These are phyloP conservation scores for Sungouiozyma intestinalis DNA, from an alignment of 805 yeast species.

Conservation along the genomic window DNA sequence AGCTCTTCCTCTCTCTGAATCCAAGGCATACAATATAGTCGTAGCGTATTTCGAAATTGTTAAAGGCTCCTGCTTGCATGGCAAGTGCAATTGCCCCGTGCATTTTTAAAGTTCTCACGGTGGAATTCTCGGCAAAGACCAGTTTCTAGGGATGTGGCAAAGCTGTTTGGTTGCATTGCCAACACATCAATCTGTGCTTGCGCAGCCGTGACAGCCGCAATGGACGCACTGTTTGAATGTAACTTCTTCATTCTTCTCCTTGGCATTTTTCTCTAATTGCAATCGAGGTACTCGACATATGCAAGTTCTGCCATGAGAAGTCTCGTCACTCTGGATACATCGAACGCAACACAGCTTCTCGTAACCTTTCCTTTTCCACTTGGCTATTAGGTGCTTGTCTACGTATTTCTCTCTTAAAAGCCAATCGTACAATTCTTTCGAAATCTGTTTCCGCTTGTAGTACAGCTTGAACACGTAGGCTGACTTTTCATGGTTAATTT, in stretches of 20 bases:
- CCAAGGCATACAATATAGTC: too few species aligned
- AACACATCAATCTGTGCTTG: conserved; percentile 64
- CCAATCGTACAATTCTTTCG: conserved; percentile 63
- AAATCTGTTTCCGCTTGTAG: conserved; percentile 59
- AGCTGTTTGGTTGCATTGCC: too few species aligned
- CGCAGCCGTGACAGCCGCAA: conserved; percentile 82
- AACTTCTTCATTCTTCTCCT: conserved; percentile 11
- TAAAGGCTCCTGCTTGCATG: too few species aligned
- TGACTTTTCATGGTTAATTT: conserved; percentile 63
- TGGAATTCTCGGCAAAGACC: too few species aligned
- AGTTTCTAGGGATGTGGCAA: too few species aligned
- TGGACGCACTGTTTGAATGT: conserved; percentile 51
- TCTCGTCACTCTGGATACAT: conserved; percentile 59
- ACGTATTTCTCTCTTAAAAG: conserved; percentile 54
- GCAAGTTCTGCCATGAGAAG: conserved; percentile 59
- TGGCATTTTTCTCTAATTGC: conserved; percentile 31
- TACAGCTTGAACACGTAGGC: conserved; percentile 65
- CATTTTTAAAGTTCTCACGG: too few species aligned
- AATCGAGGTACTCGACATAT: conserved; percentile 77
- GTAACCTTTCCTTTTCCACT: conserved; percentile 78
- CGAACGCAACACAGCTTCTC: conserved; percentile 75
- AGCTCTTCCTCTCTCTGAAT: too few species aligned
- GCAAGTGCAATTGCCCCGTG: too few species aligned
- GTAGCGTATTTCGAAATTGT: too few species aligned
- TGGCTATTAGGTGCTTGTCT: conserved; percentile 66